phyloP scores from a whole-genome alignment of 1,284 basidiomycete genomes.

The Leccinum insigne region DNA sequence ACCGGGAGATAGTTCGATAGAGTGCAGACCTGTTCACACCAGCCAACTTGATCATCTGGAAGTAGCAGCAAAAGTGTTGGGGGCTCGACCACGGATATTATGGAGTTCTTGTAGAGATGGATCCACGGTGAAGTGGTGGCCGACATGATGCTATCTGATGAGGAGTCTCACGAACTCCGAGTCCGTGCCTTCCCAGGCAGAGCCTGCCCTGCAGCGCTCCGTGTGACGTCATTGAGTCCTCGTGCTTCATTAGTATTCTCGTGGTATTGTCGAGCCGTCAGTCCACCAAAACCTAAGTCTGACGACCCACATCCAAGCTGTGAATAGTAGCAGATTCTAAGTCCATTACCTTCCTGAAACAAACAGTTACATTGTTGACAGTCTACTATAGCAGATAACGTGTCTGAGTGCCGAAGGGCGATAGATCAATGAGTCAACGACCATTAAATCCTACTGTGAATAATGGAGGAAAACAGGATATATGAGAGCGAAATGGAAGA shows the following conservation, averaged over 20 bases:
- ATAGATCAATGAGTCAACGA: slow-evolving; percentile 4
- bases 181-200: neutral
- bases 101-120: slow-evolving; percentile 26
- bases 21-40: slow-evolving; percentile 41
- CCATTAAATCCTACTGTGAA: slow-evolving; percentile 1
- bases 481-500: slow-evolving; percentile 2
- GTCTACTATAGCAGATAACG: slow-evolving; percentile 12
- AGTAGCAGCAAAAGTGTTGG: slow-evolving; percentile 33
- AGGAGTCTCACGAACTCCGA: neutral
- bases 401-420: slow-evolving; percentile 4
- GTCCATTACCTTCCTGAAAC: slow-evolving; percentile 4
- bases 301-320: neutral
- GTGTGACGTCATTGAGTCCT: neutral
- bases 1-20: neutral
- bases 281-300: neutral
- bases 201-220: neutral
- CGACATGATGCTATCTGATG: slow-evolving; percentile 5
- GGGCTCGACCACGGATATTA: slow-evolving; percentile 31
- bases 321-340: neutral
- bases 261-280: neutral
- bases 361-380: slow-evolving; percentile 3
- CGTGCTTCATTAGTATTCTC: neutral
- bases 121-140: slow-evolving; percentile 6
- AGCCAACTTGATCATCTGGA: slow-evolving; percentile 29
- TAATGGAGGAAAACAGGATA: slow-evolving; percentile 3